Evolutionary conservation across 371 early-diverging fungal species (phyloP), one percentile per base, ranked within the genome.

Genomic region (Blakeslea trispora): DNA sequence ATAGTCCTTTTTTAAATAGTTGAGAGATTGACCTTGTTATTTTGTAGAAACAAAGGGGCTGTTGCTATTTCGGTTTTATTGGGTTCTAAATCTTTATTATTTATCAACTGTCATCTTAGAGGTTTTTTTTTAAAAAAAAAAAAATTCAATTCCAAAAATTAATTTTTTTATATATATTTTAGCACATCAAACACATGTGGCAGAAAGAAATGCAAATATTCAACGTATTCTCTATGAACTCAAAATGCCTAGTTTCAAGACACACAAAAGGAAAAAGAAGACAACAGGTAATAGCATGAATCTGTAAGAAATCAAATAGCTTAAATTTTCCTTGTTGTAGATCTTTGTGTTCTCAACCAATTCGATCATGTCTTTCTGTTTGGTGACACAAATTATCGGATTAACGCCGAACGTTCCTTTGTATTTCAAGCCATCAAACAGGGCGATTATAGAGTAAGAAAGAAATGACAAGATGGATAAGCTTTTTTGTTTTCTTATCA

Each of bases 371-470:
- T 81, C 2, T 90, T 93, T 59, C 80, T 87, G 69, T 82, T 88
- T 55, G 93, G 93, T 23, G 93, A 93, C 62, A 72, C 91, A 49
- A 91, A 93, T 62, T 91, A 91, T 66, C 84, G 93, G 7, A 78
- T 90, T 11, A 76, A 86, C 51, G 75, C 83, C 39, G 68, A 79
- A 0, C 55, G 90, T 21, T 55, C 68, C 4, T 57, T 74, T 53
- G 90, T 85, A 0, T 75, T 89, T 14, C 64, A 69, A 13, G 66
- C 80, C 13, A 48, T 90, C 1, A 50, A 63, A 22, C 70, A 62
- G 23, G 71, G 72, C 7, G 79, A 84, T 50, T 66, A 72, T 22
- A 71, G 71, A 63, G 83, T 80, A 71, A 44, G 32, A 41, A 18
- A 44, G 41, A n/a, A n/a, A n/a, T n/a, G n/a, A n/a, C n/a, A n/a